Evolutionary conservation across 169 alveolate genomes (phyloP), one percentile per base, ranked within the genome.

Genomic region (Plasmodium yoelii): DNA sequence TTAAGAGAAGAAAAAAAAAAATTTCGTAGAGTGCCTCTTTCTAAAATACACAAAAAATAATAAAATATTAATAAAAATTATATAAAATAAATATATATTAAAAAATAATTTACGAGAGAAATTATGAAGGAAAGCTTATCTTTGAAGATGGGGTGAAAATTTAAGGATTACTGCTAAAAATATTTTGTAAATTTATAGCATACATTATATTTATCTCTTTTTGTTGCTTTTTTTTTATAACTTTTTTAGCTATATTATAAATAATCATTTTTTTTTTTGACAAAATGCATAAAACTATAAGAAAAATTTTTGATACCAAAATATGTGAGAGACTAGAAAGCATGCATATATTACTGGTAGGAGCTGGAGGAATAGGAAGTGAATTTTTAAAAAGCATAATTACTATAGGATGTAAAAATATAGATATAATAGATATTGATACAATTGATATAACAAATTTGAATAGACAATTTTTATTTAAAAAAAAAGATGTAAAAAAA

Each of bases 301-400:
- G 92, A 51, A 87, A 77, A 47, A 77, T 92, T 49, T 69, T 92
- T 34, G 88, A 88, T 64, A 72, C 72, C 28, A 77, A 70, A 15
- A 57, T 89, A 87, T 87, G 91, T 63, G 49, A 88, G 44, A 61
- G 93, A 84, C 64, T 94, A 86, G 87, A 89, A 57, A 67, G 82
- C 34, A 88, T 93, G 67, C 92, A 92, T 44, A 90, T 96, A 39
- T 91, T 96, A 51, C 97, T 96, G n/a, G 97, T 97, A n/a, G 99
- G 99, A 13, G 99, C 99, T 8, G 99, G 99, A 3, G 99, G 99
- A 7, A 94, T 98, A 65, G 99, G 99, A 46, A 98, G 99, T 84
- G 99, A 99, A 90, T 93, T 99, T 28, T 92, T 99, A 84, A 99
- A 99, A 93, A 94, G 95, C 71, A 94, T 98, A 63, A 98, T 98